Conservation (phyloP, 2,329 filamentous ascomycete species). For the Metarhizium album region DNA sequence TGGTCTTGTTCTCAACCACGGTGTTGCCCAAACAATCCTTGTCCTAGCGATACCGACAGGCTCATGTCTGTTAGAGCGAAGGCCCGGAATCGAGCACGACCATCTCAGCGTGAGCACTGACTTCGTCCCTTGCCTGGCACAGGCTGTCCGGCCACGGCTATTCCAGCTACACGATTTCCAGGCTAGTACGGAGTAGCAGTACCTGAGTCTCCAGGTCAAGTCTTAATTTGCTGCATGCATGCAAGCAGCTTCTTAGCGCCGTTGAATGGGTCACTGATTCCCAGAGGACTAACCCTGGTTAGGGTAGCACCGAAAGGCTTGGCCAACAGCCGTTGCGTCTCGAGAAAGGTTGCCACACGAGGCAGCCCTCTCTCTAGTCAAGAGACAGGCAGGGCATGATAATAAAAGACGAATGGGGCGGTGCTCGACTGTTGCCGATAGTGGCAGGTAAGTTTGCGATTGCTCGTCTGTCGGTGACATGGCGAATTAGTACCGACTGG, state of each 20-base stretch:
- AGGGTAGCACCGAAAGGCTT: constrained; percentile 9
- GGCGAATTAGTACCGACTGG: constrained; percentile 8
- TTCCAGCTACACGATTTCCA: constrained; percentile 4
- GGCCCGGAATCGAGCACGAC: not conserved
- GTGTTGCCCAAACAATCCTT: not conserved
- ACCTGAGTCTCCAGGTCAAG: not conserved
- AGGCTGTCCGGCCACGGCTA: not conserved
- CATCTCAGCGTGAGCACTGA: not conserved
- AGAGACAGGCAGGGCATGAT: not conserved
- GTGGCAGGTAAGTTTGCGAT: constrained; percentile 5
- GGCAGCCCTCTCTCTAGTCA: not conserved
- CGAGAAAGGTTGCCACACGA: constrained; percentile 2
- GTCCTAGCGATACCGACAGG: not conserved
- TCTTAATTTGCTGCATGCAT: not conserved
- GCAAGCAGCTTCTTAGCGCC: constrained; percentile 6
- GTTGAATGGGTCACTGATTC: constrained; percentile 5
- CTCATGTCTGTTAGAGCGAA: not conserved
- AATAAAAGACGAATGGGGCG: constrained; percentile 2
- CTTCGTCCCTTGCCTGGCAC: not conserved
- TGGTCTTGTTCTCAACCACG: not conserved
- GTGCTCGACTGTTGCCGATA: constrained; percentile 4
- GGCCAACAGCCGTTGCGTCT: constrained; percentile 1
- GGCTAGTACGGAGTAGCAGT: not conserved
- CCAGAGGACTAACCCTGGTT: constrained; percentile 8
- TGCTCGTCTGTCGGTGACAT: constrained; percentile 2